A percentile compares a stretch with the other conserved stretches of the same genome.
Conservation (phyloP, 768 basidiomycete genomes). For the Collybiopsis luxurians region DNA sequence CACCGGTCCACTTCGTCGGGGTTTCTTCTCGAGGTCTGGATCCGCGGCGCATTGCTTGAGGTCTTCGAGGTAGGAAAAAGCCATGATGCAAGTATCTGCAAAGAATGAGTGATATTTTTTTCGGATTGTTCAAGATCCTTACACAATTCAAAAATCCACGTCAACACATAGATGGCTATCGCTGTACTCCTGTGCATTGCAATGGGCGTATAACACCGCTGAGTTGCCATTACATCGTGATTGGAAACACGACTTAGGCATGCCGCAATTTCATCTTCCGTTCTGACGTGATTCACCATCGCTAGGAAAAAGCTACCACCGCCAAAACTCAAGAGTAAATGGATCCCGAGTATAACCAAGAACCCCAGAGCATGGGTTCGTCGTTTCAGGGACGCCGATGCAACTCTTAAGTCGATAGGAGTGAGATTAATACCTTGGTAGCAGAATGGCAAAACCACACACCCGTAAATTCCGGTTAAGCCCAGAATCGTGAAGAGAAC, state of each 20-base stretch:
- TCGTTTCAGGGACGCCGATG: slow-evolving; percentile 42
- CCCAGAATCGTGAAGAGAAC: slow-evolving; percentile 46
- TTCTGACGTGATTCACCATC: slow-evolving; percentile 38
- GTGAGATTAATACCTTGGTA: neutral
- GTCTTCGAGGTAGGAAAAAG: neutral
- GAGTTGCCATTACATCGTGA: slow-evolving; percentile 23
- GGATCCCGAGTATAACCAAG: slow-evolving; percentile 39
- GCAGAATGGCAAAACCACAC: slow-evolving; percentile 22
- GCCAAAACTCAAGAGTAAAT: slow-evolving; percentile 44
- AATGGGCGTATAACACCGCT: slow-evolving; percentile 41
- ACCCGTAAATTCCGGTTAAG: slow-evolving; percentile 51
- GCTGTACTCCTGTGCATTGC: slow-evolving; percentile 39
- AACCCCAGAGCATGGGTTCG: slow-evolving; percentile 42
- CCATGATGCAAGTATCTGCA: slow-evolving; percentile 3
- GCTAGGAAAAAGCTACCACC: slow-evolving; percentile 49
- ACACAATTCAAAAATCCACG: slow-evolving; percentile 37
- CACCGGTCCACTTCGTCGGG: neutral
- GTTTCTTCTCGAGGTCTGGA: neutral
- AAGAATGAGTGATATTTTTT: neutral
- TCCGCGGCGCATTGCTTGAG: neutral
- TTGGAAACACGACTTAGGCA: slow-evolving; percentile 32
- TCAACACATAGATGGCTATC: slow-evolving; percentile 43
- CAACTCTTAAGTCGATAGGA: slow-evolving; percentile 26
- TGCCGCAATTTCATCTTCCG: slow-evolving; percentile 29
- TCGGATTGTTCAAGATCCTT: neutral